Conservation (phyloP, 73 alveolate species). For the Paramecium bursaria region DNA sequence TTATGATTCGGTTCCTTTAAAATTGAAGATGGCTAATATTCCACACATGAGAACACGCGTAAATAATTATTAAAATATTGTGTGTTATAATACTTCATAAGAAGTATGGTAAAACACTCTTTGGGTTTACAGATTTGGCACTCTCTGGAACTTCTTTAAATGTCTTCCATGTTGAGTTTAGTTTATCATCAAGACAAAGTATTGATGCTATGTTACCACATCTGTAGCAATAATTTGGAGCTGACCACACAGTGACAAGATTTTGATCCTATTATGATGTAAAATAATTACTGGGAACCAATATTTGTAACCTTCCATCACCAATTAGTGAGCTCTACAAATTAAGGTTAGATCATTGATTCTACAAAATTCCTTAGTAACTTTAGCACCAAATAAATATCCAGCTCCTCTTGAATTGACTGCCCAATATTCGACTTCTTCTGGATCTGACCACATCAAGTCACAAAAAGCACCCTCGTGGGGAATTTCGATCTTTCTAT, state of each 20-base stretch:
- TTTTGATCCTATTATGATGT: slow-evolving; percentile 77
- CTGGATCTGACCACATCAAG: slow-evolving; percentile 95
- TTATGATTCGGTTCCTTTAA: slow-evolving; percentile 40
- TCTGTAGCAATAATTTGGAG: slow-evolving; percentile 97
- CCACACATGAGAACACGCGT: too few species aligned
- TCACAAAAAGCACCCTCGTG: slow-evolving; percentile 91
- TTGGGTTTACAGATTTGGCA: slow-evolving; percentile 76
- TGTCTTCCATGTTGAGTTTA: slow-evolving; percentile 80
- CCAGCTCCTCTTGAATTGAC: slow-evolving; percentile 76
- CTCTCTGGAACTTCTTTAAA: slow-evolving; percentile 73
- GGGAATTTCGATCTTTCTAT: slow-evolving; percentile 88
- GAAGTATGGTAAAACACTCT: slow-evolving; percentile 77
- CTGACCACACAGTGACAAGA: slow-evolving; percentile 96
- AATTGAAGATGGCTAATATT: slow-evolving; percentile 65
- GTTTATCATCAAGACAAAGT: slow-evolving; percentile 80
- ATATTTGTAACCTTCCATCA: slow-evolving; percentile 85
- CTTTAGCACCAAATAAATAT: slow-evolving; percentile 75
- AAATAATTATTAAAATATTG: too few species aligned
- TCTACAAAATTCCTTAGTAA: slow-evolving; percentile 81
- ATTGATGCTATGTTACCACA: slow-evolving; percentile 96
- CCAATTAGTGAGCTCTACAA: slow-evolving; percentile 89
- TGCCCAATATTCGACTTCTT: slow-evolving; percentile 88
- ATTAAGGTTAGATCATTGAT: slow-evolving; percentile 82
- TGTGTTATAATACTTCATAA: slow-evolving; percentile 66
- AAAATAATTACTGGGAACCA: slow-evolving; percentile 82